Base-by-base conservation (phyloP, 805 yeast genomes). In the Candida ficus region DNA sequence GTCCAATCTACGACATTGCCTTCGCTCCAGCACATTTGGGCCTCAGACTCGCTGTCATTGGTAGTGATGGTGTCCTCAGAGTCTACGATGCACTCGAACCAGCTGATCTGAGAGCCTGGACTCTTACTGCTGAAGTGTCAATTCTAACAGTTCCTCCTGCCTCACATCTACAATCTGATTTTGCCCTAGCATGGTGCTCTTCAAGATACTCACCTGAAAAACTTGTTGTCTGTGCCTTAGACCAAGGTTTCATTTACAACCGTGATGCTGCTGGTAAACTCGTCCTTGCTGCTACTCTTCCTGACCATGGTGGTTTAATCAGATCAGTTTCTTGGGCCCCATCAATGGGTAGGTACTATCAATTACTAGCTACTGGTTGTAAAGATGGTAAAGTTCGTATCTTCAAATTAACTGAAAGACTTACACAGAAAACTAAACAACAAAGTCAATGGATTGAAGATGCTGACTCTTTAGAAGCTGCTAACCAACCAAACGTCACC, bases 311-410 rank as follows among this genome's bases (percentile, higher is more conserved):
- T 39, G 96, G 95, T 3, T 70, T 91, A 30, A 87, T 91, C 26
- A 70, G 98, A 54, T 83, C 89, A 14, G 87, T 90, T 5, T 73
- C 90, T 23, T 91, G 99, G 99, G 98, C 98, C 0, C 96, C 98
- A 3, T 78, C 95, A 0, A 86, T 90, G 83, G 98, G 98, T 3
- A 70, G 96, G 50, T 78, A 82, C 47, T 86, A 78, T 58, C 95
- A 91, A 52, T 66, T 90, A 35, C 70, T 93, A 32, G 98, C 99
- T 1, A 91, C 98, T 0, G 98, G 95, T 5, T 89, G 96, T 58
- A 89, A 89, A 59, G 99, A 93, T 60, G 99, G 98, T 1, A 78
- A 70, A 54, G 89, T 93, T 10, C 75, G 98, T 39, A 81, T 93
- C 3, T 91, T 82, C 70, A 86, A 84, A 60, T 68, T 89, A 6